Base-by-base conservation (phyloP, 352 stramenopile species). In the Globisporangium cederbergense region DNA sequence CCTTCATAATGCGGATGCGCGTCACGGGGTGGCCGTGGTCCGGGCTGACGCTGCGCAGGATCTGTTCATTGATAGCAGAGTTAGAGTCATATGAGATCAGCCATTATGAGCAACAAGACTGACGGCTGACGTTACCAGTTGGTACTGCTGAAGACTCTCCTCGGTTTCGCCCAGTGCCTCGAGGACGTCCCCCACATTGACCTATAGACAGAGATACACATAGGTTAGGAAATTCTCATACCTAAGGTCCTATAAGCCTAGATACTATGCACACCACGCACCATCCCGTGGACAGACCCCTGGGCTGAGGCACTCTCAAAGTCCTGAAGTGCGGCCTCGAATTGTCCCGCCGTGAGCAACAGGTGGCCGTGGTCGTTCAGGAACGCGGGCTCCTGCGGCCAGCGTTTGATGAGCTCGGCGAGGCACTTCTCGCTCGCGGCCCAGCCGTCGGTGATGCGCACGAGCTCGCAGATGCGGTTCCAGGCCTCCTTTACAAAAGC, bases 311-410 rank as follows among this genome's bases (percentile, higher is more conserved):
- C 77, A 7, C 58, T 68, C 50, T 89, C 60, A 42, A 86, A 91
- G 55, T 90, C 82, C 38, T 75, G 57, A 22, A 88, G 46, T 4
- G 84, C 84, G 14, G 57, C 64, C 49, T 91, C 81, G 61, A 90
- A 88, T 42, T 88, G 75, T 0, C 78, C 77, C 2, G 71, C 76
- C 22, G 75, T 71, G 0, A 83, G 56, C 14, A 90, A 51, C 61
- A 91, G 63, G 47, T 88, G 76, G 2, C 85, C 85, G 4, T 74
- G 77, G 13, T 90, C 81, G 62, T 88, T 84, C 47, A 75, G 72
- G 64, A 92, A 89, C 14, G 63, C 40, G 1, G 78, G 46, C 34
- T 90, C 75, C n/a, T 81, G 50, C 1, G 81, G 83, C 71, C 81
- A 93, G 14, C 68, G 68, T 53, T 66, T 54, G 9, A 85, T 65